Conservation (phyloP, 2,329 filamentous ascomycete species). For the Scedosporium boydii region DNA sequence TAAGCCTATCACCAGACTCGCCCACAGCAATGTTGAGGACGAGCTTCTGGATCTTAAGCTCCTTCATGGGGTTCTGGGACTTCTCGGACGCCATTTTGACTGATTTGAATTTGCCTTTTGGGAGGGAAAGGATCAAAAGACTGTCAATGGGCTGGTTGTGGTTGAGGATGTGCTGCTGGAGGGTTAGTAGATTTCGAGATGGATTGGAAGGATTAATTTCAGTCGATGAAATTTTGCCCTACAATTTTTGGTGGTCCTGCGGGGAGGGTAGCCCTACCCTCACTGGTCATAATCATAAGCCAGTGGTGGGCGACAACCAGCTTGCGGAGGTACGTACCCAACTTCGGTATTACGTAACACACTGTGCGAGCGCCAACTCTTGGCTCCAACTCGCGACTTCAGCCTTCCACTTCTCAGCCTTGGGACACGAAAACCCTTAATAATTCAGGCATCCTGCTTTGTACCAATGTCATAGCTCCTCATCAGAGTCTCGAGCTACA, state of each 20-base stretch:
- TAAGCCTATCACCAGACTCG: constrained; percentile 99
- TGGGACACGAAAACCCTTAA: constrained; percentile 5
- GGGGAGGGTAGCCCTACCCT: constrained; percentile 2
- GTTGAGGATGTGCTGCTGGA: constrained; percentile 1
- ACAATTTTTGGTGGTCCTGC: constrained; percentile 4
- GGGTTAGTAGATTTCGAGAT: not conserved
- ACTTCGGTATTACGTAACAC: not conserved
- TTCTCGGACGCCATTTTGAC: constrained; percentile 59
- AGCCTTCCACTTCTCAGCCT: constrained; percentile 5
- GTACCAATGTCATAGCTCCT: not conserved
- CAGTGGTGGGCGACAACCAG: not conserved
- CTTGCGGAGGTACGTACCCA: constrained; percentile 2
- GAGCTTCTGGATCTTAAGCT: constrained; percentile 98
- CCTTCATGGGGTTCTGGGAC: constrained; percentile 96
- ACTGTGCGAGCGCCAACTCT: not conserved
- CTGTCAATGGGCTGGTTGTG: not conserved
- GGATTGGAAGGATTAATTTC: not conserved
- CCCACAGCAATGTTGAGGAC: constrained; percentile 99
- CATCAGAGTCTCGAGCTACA: constrained; percentile 2
- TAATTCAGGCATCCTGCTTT: not conserved
- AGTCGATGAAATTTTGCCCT: not conserved
- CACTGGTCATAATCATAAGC: not conserved
- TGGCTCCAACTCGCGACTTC: not conserved
- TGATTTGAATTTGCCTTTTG: not conserved
- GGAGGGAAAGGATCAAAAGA: not conserved